A percentile compares a stretch with the other conserved stretches of the same genome.
Evolutionary conservation across 1,284 basidiomycete species (phyloP).

Genomic region (Apiotrichum domesticum): DNA sequence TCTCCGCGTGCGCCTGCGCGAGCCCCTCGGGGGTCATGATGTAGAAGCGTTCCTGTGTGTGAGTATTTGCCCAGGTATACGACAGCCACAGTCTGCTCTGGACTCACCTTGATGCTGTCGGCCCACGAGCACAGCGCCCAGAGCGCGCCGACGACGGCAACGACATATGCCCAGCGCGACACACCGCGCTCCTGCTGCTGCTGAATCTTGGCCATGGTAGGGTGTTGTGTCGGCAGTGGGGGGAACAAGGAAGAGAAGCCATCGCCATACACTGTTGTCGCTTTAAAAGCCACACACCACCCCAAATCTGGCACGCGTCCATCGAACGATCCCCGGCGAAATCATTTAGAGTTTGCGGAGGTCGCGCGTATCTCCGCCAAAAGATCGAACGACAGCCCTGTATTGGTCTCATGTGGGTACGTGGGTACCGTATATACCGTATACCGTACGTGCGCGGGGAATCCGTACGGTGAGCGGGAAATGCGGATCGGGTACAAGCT

Average conservation of each 20-base stretch:
- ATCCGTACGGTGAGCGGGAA: no score
- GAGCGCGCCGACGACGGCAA: slow-evolving; percentile 22
- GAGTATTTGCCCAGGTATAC: neutral
- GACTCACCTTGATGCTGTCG: slow-evolving; percentile 33
- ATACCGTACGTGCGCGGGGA: no score
- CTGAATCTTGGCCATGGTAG: neutral
- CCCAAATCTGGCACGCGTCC: no score
- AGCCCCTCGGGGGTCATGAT: slow-evolving; percentile 62
- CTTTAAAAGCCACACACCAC: neutral
- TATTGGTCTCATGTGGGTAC: no score
- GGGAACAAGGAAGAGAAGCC: neutral
- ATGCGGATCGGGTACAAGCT: no score
- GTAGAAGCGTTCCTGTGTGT: slow-evolving; percentile 55
- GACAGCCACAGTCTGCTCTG: neutral
- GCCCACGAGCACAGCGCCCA: slow-evolving; percentile 24
- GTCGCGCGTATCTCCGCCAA: neutral
- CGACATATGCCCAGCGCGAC: slow-evolving; percentile 18
- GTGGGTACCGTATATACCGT: neutral
- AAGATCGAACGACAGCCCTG: no score
- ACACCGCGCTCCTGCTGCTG: neutral
- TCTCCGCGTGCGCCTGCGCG: slow-evolving; percentile 63
- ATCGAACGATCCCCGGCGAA: neutral
- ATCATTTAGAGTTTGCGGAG: neutral
- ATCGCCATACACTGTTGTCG: no score
- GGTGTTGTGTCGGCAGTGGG: neutral